Conservation (phyloP, 257 asterid genomes). For the Nemophila menziesii region DNA sequence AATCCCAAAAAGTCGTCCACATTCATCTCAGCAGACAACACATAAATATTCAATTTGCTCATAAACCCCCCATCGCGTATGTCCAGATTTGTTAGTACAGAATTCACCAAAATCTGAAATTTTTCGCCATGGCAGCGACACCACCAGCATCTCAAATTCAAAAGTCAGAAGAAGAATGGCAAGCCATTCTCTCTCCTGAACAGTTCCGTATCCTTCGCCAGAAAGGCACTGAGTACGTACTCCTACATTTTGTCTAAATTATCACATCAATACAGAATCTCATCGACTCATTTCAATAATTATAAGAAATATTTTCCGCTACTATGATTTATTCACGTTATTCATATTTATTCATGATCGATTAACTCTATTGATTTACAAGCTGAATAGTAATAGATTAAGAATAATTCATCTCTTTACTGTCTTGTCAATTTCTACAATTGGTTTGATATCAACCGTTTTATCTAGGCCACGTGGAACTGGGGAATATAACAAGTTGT, state of each 20-base stretch:
- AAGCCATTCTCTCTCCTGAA: conserved; percentile 1
- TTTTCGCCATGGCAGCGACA: background rate
- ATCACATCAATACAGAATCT: too few relatives aligned
- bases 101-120: background rate
- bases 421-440: background rate
- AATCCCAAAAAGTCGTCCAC: conserved; percentile 17
- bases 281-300: background rate
- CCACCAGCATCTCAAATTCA: background rate
- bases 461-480: conserved; percentile 44
- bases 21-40: conserved; percentile 10
- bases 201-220: conserved; percentile 6
- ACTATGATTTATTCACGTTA: too few relatives aligned
- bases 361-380: background rate
- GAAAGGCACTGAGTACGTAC: conserved; percentile 3
- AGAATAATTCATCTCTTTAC: background rate
- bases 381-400: background rate
- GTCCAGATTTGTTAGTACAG: conserved; percentile 2
- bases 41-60: background rate
- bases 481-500: conserved; percentile 69
- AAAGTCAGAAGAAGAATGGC: conserved; percentile 4
- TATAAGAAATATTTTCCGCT: too few relatives aligned
- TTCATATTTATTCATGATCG: too few relatives aligned
- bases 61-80: background rate
- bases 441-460: background rate
- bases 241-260: too few relatives aligned